Percentiles rank a stretch among this genome's conserved stretches.
These are phyloP conservation scores for Populus deltoides DNA, from an alignment of 345 rosid genomes.

Conservation along the genomic window DNA sequence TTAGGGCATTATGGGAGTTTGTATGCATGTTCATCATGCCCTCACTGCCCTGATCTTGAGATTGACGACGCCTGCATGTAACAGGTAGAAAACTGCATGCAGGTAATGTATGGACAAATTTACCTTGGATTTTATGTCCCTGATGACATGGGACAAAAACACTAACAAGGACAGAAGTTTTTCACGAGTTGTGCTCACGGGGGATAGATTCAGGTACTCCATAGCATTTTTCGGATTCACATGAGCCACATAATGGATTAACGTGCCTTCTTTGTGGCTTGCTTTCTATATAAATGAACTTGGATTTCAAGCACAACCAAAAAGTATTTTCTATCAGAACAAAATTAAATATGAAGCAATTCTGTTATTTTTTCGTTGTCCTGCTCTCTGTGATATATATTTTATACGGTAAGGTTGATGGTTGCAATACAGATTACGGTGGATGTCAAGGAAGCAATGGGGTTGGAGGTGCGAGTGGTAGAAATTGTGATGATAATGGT, in stretches of 20 bases:
- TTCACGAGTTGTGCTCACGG: background rate
- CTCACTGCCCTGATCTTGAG: too few species aligned
- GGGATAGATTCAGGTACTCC: background rate
- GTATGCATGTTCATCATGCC: background rate
- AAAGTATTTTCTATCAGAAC: background rate
- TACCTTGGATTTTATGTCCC: background rate
- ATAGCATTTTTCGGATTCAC: background rate
- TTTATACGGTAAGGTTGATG: conserved; percentile 1
- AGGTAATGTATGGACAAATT: background rate
- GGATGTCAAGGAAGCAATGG: background rate
- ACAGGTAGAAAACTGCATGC: background rate
- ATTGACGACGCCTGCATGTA: background rate
- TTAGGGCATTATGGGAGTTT: background rate
- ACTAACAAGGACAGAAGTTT: background rate
- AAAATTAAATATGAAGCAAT: conserved; percentile 2
- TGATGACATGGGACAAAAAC: background rate
- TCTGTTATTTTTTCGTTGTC: background rate
- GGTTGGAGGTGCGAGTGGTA: background rate
- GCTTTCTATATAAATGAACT: conserved; percentile 1
- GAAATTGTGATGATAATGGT: too few species aligned
- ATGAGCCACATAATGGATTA: background rate
- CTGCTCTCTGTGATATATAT: background rate
- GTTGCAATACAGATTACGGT: background rate
- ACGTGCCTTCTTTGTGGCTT: background rate
- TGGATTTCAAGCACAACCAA: background rate